Evolutionary conservation across 305 asterid species (phyloP).

Genomic region (Fraxinus latifolia): DNA sequence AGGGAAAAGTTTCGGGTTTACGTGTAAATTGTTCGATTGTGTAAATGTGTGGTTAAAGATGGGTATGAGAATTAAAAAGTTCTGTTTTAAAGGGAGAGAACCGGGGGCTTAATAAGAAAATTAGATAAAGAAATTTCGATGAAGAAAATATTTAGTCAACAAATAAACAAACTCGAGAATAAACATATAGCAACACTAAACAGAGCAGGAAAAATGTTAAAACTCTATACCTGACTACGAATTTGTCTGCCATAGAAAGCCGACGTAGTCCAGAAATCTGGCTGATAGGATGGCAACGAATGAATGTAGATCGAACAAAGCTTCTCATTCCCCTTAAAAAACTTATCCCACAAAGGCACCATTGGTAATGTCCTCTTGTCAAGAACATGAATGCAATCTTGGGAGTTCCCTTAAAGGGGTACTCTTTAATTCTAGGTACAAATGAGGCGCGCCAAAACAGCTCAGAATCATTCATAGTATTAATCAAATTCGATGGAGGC

Average conservation of each 20-base stretch:
- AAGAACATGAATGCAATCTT: slow-evolving; percentile 90
- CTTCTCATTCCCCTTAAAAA: slow-evolving; percentile 68
- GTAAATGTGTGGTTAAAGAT: not conserved
- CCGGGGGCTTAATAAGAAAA: too few relatives aligned
- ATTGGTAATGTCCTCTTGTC: slow-evolving; percentile 90
- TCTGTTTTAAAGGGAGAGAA: too few relatives aligned
- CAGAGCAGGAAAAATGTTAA: not conserved
- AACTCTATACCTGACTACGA: slow-evolving; percentile 72
- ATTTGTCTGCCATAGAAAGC: slow-evolving; percentile 74
- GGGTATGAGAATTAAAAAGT: too few relatives aligned
- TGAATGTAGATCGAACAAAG: slow-evolving; percentile 66
- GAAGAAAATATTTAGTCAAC: too few relatives aligned
- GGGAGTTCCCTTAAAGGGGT: slow-evolving; percentile 73
- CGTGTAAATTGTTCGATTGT: not conserved
- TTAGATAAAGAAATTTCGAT: too few relatives aligned
- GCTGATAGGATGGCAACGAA: slow-evolving; percentile 69
- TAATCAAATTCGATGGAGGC: slow-evolving; percentile 64
- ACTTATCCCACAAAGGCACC: slow-evolving; percentile 85
- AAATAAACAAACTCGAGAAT: not conserved
- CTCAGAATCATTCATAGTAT: slow-evolving; percentile 71
- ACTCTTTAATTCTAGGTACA: slow-evolving; percentile 54
- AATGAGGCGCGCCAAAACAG: slow-evolving; percentile 80
- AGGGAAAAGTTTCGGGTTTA: not conserved
- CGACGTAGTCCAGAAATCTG: slow-evolving; percentile 52
- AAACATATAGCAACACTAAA: not conserved